Percentiles rank a stretch among this genome's conserved stretches.
These are phyloP conservation scores for Mycosphaerella sp. DNA, from an alignment of 2,329 filamentous ascomycete genomes.

Conservation along the genomic window DNA sequence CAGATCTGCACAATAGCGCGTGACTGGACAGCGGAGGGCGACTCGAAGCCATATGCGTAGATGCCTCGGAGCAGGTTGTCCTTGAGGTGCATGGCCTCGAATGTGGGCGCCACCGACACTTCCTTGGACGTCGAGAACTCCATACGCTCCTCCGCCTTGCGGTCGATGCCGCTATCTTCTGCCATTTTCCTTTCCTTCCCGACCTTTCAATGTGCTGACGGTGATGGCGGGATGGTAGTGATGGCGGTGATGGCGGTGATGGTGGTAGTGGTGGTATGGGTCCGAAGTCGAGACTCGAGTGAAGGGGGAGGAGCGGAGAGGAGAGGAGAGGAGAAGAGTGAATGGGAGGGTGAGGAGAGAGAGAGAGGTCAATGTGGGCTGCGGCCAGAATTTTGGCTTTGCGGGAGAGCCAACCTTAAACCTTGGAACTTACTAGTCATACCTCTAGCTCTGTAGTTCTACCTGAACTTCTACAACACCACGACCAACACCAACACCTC, in stretches of 20 bases:
- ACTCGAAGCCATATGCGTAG: conserved; percentile 98
- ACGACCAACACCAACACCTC: no score
- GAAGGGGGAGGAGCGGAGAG: no score
- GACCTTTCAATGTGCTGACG: background rate
- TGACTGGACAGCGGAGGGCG: conserved; percentile 93
- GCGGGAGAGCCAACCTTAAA: no score
- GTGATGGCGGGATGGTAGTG: conserved; percentile 2
- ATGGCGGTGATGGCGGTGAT: background rate
- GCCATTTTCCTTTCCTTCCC: conserved; percentile 60
- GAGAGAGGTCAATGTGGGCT: no score
- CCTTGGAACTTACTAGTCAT: no score
- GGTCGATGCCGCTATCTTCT: conserved; percentile 68
- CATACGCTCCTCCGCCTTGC: conserved; percentile 91
- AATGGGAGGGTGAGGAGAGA: no score
- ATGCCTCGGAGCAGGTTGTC: conserved; percentile 95
- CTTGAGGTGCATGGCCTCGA: conserved; percentile 90
- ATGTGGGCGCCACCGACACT: conserved; percentile 84
- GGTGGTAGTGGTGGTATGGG: background rate
- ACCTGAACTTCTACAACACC: no score
- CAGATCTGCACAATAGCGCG: conserved; percentile 98
- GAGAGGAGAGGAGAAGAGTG: no score
- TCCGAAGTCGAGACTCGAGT: no score
- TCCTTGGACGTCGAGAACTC: conserved; percentile 98
- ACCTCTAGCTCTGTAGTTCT: no score
- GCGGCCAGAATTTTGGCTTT: no score